Conservation (phyloP, 2,329 filamentous ascomycete species). For the Fusarium paranaense region DNA sequence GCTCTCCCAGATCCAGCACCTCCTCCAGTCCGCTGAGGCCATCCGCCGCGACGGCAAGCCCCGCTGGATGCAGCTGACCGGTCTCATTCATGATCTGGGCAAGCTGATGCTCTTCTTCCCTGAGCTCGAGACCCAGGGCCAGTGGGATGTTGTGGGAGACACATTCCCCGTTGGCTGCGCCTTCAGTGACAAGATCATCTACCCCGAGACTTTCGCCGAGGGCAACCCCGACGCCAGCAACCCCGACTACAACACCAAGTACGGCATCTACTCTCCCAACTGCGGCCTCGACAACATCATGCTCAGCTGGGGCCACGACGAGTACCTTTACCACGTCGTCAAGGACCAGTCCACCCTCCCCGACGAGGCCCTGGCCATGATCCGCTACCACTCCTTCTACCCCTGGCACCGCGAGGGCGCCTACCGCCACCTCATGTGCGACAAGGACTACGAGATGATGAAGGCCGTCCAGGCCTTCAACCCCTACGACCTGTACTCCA, state of each 20-base stretch:
- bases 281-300: constrained; percentile 90
- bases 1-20: constrained; percentile 89
- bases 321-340: constrained; percentile 88
- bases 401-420: constrained; percentile 88
- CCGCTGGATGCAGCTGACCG: constrained; percentile 83
- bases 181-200: constrained; percentile 82
- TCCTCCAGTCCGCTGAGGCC: constrained; percentile 89
- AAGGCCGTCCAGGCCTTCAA: constrained; percentile 88
- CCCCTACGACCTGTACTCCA: constrained; percentile 92
- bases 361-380: constrained; percentile 88
- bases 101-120: constrained; percentile 86
- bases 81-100: constrained; percentile 82
- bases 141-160: constrained; percentile 94
- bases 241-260: constrained; percentile 78
- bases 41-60: constrained; percentile 88
- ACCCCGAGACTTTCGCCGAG: constrained; percentile 77
- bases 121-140: constrained; percentile 73
- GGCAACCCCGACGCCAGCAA: constrained; percentile 80
- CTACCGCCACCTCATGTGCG: constrained; percentile 85
- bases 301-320: constrained; percentile 91
- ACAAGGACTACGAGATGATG: constrained; percentile 83
- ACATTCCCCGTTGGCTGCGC: constrained; percentile 83
- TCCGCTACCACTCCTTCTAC: constrained; percentile 93
- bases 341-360: constrained; percentile 85
- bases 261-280: constrained; percentile 82